Evolutionary conservation across 305 asterid species (phyloP).

Genomic region (Solanum hybrid): DNA sequence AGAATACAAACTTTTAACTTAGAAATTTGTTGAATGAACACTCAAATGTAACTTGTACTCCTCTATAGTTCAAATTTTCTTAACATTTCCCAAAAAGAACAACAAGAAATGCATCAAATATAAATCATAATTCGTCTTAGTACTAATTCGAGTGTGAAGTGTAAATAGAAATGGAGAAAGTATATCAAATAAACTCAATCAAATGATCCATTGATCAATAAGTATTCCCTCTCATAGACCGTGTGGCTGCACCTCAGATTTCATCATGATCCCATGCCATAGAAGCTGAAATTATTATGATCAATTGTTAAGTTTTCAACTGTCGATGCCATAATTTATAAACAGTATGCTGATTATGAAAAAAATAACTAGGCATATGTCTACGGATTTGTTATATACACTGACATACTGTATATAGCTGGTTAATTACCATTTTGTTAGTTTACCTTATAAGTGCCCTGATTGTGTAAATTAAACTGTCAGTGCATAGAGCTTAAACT

Average conservation of each 20-base stretch:
- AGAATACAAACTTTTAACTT: neutral
- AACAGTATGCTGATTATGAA: neutral
- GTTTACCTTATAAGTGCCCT: neutral
- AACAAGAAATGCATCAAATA: neutral
- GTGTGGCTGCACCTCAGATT: conserved; percentile 17
- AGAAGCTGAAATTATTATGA: conserved; percentile 30
- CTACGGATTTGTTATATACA: neutral
- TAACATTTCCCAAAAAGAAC: neutral
- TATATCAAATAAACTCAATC: neutral
- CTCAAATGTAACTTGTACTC: neutral
- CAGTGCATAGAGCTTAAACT: neutral
- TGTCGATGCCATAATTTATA: neutral
- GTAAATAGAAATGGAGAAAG: neutral
- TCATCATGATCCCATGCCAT: conserved; percentile 43
- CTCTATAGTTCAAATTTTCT: neutral
- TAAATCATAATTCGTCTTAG: neutral
- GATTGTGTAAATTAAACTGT: neutral
- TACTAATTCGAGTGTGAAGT: neutral
- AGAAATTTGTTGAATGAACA: neutral
- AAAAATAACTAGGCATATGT: neutral
- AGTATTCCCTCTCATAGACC: neutral
- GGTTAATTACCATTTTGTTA: neutral
- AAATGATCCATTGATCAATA: neutral
- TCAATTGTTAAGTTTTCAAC: neutral
- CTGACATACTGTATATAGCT: neutral